These are phyloP conservation scores for Camellia japonica DNA, from an alignment of 148 eudicot genomes.

Conservation along the genomic window DNA sequence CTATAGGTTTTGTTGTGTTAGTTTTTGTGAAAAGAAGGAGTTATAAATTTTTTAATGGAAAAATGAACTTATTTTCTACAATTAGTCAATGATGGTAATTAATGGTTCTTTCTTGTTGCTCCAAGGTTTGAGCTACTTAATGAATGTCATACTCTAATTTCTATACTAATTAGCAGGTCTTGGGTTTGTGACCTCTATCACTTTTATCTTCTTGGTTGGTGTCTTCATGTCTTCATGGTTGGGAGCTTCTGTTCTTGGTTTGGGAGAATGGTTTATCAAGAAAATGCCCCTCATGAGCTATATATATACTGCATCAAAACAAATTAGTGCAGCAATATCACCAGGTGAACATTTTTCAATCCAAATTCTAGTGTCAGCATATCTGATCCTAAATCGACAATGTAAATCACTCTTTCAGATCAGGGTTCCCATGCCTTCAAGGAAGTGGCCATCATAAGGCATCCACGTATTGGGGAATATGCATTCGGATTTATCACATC, in stretches of 20 bases:
- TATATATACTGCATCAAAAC: conserved; percentile 79
- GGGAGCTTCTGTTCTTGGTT: conserved; percentile 60
- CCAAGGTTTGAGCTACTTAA: not conserved
- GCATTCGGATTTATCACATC: conserved; percentile 85
- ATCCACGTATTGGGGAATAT: conserved; percentile 83
- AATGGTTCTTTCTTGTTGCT: not conserved
- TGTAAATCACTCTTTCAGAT: conserved; percentile 37
- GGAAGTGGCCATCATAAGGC: conserved; percentile 81
- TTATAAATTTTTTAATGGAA: not conserved
- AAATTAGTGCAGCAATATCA: conserved; percentile 86
- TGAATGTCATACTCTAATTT: not conserved
- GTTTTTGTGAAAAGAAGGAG: too few species aligned
- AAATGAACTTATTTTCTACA: not conserved
- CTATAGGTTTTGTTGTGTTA: too few species aligned
- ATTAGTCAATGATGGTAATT: not conserved
- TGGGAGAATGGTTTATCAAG: conserved; percentile 83
- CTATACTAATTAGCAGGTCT: conserved; percentile 40
- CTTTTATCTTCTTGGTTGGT: conserved; percentile 83
- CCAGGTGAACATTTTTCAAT: conserved; percentile 43
- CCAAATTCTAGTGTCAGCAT: not conserved
- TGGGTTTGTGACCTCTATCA: conserved; percentile 65
- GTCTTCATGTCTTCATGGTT: conserved; percentile 82
- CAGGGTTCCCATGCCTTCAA: conserved; percentile 72
- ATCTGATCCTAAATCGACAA: conserved; percentile 7
- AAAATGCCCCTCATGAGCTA: conserved; percentile 77